Conservation (phyloP, 2,329 filamentous ascomycete species). For the Immersiporthe knoxdaviesiana region DNA sequence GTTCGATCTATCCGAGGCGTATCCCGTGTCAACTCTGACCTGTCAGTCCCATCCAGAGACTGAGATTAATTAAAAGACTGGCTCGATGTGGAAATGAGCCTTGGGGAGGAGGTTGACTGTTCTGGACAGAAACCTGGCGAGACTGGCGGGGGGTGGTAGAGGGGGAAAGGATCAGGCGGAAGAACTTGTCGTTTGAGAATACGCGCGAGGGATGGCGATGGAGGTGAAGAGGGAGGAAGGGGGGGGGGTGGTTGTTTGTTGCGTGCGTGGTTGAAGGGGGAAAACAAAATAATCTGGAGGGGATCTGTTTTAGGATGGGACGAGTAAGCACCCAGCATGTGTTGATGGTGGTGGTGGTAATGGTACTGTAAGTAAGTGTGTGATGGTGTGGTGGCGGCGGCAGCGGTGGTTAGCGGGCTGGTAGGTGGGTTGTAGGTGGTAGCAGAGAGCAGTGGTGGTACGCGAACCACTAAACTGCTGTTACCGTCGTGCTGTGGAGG, state of each 20-base stretch:
- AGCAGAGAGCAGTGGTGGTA: neutral
- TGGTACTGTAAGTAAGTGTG: neutral
- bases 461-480: neutral
- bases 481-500: neutral
- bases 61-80: constrained; percentile 13
- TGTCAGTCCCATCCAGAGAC: constrained; percentile 28
- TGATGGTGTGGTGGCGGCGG: neutral
- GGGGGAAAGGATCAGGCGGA: neutral
- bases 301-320: constrained; percentile 11
- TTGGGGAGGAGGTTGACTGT: neutral
- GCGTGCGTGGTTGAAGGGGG: neutral
- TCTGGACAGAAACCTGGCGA: neutral
- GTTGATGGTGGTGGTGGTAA: neutral
- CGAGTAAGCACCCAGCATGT: neutral
- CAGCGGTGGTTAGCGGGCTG: neutral
- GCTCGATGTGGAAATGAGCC: neutral
- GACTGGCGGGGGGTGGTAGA: constrained; percentile 3
- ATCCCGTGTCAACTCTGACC: constrained; percentile 23
- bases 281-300: neutral
- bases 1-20: constrained; percentile 20
- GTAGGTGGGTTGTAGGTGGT: neutral
- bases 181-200: neutral
- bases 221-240: neutral
- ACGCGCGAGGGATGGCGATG: constrained; percentile 10
- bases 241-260: neutral